Base-by-base conservation (phyloP, 345 rosid genomes). In the Arabidopsis suecica region DNA sequence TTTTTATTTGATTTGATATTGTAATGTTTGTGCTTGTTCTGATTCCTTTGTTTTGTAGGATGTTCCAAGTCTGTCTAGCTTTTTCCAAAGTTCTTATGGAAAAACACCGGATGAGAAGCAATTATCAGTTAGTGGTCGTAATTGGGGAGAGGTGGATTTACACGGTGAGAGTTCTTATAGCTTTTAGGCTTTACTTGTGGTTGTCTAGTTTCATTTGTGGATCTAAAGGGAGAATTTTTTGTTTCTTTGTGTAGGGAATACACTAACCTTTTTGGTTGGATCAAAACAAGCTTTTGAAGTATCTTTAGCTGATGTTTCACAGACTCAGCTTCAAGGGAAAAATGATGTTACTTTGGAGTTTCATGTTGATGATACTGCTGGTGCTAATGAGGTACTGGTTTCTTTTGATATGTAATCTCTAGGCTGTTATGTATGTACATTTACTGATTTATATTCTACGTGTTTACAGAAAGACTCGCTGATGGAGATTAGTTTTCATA, bases 131-230 rank as follows among this genome's bases (percentile, higher is more conserved):
- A 87, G 85, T 83, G 99, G 99, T 14, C 98, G 93, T 50, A 93
- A 90, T 33, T 95, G 97, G 97, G 99, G 99, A 66, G 99, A 91
- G 73, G 88, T 95, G 72, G 93, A 93, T 85, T 86, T 94, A 74
- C 86, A 80, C 83, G 97, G 98, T 92, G 47, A 57, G 73, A 28
- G 32, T 28, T 28, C 4, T 28, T 28, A 28, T 28, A 28, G 0
- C 7, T 73, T 20, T 33, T 10, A 25, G 61, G 20, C 51, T 22
- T 14, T 12, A 57, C 9, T 20, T 45, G 44, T 33, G 30, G 44
- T 33, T 58, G 14, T 7, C 13, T 69, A 16, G 14, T 68, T 49
- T 20, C 18, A 18, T 58, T 13, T 47, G 8, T 62, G 32, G 9
- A 42, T 62, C 16, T 53, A 14, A 34, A n/a, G 36, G 14, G 12